Conservation (phyloP, 495 filamentous ascomycete species). For the Venustampulla echinocandica region DNA sequence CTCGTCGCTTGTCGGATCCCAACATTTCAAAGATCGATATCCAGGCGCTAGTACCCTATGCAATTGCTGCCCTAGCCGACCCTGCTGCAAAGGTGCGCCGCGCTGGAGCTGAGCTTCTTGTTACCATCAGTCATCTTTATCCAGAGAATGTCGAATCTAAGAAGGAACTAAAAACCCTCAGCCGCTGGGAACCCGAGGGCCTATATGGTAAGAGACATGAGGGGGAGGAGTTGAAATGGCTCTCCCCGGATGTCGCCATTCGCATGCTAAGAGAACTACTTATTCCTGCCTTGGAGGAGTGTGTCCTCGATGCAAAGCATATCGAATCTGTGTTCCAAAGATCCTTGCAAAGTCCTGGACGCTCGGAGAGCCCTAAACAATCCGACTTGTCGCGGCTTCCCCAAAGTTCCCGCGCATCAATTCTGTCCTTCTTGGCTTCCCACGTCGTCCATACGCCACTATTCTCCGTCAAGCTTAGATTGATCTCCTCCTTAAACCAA, state of each 20-base stretch:
- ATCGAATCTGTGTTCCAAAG: constrained; percentile 51
- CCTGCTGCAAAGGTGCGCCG: constrained; percentile 61
- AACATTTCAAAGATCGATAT: constrained; percentile 50
- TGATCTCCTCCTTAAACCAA: constrained; percentile 63
- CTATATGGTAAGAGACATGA: constrained; percentile 49
- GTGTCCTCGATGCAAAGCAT: constrained; percentile 61
- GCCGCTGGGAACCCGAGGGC: constrained; percentile 42
- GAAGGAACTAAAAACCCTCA: constrained; percentile 21
- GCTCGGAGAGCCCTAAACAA: constrained; percentile 25
- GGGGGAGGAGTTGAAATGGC: constrained; percentile 44
- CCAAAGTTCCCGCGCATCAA: constrained; percentile 50
- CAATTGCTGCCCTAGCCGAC: constrained; percentile 65
- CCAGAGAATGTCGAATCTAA: constrained; percentile 14
- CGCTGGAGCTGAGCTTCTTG: constrained; percentile 58
- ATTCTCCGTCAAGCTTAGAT: constrained; percentile 52
- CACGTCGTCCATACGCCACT: constrained; percentile 62
- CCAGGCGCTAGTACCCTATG: constrained; percentile 71
- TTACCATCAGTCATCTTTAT: constrained; percentile 33
- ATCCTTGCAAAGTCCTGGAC: constrained; percentile 40
- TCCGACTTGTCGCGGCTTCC: constrained; percentile 49
- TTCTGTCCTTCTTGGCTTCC: constrained; percentile 65
- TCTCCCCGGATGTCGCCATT: constrained; percentile 46
- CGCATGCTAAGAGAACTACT: constrained; percentile 57
- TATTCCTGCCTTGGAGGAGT: constrained; percentile 70
- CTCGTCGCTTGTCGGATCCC: constrained; percentile 40